Conservation (phyloP, 768 basidiomycete species). For the Rubroboletus pulcherrimus region DNA sequence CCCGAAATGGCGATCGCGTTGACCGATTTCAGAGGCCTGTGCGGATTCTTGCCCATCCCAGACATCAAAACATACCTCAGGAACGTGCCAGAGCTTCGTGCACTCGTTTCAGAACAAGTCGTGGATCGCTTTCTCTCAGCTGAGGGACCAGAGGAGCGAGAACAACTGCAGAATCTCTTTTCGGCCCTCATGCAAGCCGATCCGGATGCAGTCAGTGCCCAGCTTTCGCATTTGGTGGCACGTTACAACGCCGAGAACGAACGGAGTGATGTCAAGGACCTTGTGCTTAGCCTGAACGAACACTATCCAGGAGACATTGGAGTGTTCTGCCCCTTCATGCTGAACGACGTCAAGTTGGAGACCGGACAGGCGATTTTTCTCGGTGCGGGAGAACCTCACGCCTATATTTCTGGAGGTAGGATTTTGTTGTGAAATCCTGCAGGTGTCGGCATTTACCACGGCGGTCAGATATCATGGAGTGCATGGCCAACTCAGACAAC, state of each 20-base stretch:
- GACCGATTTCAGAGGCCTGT: slow-evolving; percentile 85
- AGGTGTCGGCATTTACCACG: neutral
- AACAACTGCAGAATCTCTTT: slow-evolving; percentile 72
- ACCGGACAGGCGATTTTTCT: slow-evolving; percentile 92
- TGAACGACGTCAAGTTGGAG: slow-evolving; percentile 79
- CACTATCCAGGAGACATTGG: slow-evolving; percentile 95
- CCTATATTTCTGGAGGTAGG: slow-evolving; percentile 90
- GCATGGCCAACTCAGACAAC: slow-evolving; percentile 99
- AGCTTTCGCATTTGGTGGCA: slow-evolving; percentile 54
- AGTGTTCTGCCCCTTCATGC: slow-evolving; percentile 83
- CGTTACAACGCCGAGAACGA: slow-evolving; percentile 54
- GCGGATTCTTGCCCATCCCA: slow-evolving; percentile 85
- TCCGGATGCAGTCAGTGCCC: slow-evolving; percentile 42
- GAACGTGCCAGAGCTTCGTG: slow-evolving; percentile 70
- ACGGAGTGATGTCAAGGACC: slow-evolving; percentile 50
- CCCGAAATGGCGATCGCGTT: slow-evolving; percentile 99
- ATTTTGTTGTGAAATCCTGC: neutral
- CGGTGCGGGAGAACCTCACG: slow-evolving; percentile 95
- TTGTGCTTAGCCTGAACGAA: slow-evolving; percentile 57
- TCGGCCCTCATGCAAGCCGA: slow-evolving; percentile 82
- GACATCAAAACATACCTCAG: slow-evolving; percentile 66
- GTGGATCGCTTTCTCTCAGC: slow-evolving; percentile 49
- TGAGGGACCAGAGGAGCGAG: slow-evolving; percentile 33
- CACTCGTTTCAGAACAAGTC: slow-evolving; percentile 60
- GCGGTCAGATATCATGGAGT: slow-evolving; percentile 87